Evolutionary conservation across 2,329 filamentous ascomycete species (phyloP).

Genomic region (Rosellinia necatrix): DNA sequence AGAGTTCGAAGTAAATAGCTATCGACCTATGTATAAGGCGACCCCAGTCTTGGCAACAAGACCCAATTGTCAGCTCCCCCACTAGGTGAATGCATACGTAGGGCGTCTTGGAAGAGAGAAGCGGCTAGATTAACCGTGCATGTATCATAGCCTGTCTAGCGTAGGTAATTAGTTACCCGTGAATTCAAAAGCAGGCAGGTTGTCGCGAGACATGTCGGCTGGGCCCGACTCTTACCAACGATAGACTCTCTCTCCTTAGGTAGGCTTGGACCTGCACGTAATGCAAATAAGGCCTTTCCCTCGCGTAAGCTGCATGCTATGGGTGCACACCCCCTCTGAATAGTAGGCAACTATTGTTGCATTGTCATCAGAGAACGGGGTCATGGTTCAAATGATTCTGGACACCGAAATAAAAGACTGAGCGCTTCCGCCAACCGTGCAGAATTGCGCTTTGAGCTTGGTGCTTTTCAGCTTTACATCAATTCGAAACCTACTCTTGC

Average conservation of each 20-base stretch:
- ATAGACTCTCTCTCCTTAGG: not conserved
- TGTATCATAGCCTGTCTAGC: too few relatives aligned
- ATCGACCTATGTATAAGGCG: not conserved
- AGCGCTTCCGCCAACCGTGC: not conserved
- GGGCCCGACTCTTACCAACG: too few relatives aligned
- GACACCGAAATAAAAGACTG: not conserved
- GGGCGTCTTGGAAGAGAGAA: not conserved
- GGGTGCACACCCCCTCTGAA: not conserved
- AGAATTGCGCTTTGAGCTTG: not conserved
- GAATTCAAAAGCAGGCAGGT: not conserved
- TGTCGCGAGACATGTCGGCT: not conserved
- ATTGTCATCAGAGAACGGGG: not conserved
- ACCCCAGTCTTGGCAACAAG: conserved; percentile 6
- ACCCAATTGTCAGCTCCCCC: conserved; percentile 4
- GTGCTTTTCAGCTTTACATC: not conserved
- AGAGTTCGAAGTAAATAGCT: not conserved
- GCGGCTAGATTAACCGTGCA: too few relatives aligned
- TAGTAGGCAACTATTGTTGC: not conserved
- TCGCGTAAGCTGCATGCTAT: conserved; percentile 1
- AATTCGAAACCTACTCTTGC: not conserved
- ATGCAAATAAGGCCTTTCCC: conserved; percentile 11
- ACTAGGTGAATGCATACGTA: not conserved
- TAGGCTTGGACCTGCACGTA: not conserved
- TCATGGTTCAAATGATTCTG: not conserved
- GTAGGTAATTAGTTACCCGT: not conserved